These are phyloP conservation scores for Mycena vulgaris DNA, from an alignment of 768 basidiomycete genomes.

Conservation along the genomic window DNA sequence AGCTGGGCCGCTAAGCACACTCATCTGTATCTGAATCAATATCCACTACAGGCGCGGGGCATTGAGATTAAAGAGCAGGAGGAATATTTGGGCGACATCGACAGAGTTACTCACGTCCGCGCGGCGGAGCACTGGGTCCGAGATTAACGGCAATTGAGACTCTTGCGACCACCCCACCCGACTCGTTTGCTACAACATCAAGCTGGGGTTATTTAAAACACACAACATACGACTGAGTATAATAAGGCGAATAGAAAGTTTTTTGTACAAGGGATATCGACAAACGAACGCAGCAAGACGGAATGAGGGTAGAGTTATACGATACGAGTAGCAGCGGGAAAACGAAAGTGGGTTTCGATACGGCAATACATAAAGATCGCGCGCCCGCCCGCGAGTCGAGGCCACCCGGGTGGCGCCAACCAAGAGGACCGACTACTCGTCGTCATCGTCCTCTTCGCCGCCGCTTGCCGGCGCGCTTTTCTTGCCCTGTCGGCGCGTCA, in stretches of 20 bases:
- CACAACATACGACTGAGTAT: slow-evolving; percentile 25
- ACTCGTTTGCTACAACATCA: slow-evolving; percentile 34
- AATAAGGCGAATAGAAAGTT: slow-evolving; percentile 13
- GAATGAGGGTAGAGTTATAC: not conserved
- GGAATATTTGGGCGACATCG: no score
- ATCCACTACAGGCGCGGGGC: no score
- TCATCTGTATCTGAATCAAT: no score
- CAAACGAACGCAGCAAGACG: not conserved
- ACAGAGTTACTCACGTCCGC: no score
- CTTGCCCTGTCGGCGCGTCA: slow-evolving; percentile 33
- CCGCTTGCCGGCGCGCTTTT: slow-evolving; percentile 46
- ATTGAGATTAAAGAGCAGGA: no score
- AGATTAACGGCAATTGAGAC: no score
- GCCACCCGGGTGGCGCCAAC: not conserved
- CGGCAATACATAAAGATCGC: slow-evolving; percentile 30
- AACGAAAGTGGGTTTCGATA: not conserved
- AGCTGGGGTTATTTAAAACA: slow-evolving; percentile 29
- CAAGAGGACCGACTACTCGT: slow-evolving; percentile 42
- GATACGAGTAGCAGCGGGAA: not conserved
- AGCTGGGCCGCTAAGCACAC: no score
- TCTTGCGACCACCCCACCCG: no score
- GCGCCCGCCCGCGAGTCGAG: not conserved
- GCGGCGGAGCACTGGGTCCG: no score
- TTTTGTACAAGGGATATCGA: slow-evolving; percentile 18
- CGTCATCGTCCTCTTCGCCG: slow-evolving; percentile 54